Evolutionary conservation across 2,329 filamentous ascomycete genomes (phyloP), one percentile per base, ranked within the genome.

Genomic region (Exophiala mesophila): DNA sequence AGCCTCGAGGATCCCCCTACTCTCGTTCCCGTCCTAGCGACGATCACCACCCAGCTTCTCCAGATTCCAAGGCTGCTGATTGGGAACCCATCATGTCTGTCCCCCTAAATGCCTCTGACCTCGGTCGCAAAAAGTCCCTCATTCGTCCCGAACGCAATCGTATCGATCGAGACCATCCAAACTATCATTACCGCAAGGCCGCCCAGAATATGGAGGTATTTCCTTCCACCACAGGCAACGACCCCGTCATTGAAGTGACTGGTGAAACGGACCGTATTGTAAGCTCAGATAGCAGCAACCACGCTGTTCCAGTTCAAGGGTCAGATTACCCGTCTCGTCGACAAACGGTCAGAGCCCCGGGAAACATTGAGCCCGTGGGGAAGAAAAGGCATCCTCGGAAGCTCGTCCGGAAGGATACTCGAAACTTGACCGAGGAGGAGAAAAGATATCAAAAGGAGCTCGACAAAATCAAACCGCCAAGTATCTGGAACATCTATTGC

Each of bases 171-270:
- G 85, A 89, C 55, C 88, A 97, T 62, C 88, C 89, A 10, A 94
- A 97, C 63, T 98, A 96, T 61, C 78, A 96, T 67, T 98, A 98
- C 66, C 82, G 88, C 55, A 85, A 94, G 63, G 89, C 95, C 77
- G 88, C 94, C 7, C 85, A 88, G 57, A 85, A 90, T 52, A 96
- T 98, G 88, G 76, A 83, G 41, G 84, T 88, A 4, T 73, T 88
- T 52, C 92, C 94, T 1, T 97, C 92, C 1, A 85, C 87, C 5
- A 97, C 92, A 0, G 92, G 92, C 47, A 85, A 94, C 56, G 89
- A 97, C 57, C 88, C 89, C 2, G 79, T 94, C 39, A 66, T 85
- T 41, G 90, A 96, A 63, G 83, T 88, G 45, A 65, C 71, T 37
- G 68, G 66, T 13, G 67, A 73, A 21, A 61, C 61, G 2, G 23